Evolutionary conservation across 805 yeast species (phyloP).

Genomic region (Candida nanaspora): DNA sequence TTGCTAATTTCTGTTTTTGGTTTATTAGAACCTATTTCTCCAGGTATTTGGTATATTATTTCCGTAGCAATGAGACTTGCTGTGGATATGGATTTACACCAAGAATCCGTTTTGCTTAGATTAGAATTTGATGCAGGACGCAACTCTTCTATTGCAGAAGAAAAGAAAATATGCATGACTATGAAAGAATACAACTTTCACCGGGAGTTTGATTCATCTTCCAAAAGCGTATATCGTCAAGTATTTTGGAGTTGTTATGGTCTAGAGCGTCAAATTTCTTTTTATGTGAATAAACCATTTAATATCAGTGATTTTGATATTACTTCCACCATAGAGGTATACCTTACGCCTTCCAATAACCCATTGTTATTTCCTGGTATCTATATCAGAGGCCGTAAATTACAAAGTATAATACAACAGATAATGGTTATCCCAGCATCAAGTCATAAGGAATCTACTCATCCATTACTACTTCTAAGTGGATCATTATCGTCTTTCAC

Average conservation of each 20-base stretch:
- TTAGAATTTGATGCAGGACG: conserved; percentile 1
- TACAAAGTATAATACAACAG: conserved; percentile 15
- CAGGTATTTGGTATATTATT: conserved; percentile 41
- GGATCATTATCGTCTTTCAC: not conserved
- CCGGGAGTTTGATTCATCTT: conserved; percentile 1
- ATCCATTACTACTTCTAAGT: not conserved
- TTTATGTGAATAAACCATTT: conserved; percentile 37
- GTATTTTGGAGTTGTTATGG: conserved; percentile 41
- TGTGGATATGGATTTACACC: conserved; percentile 39
- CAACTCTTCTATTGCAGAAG: not conserved
- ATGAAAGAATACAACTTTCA: not conserved
- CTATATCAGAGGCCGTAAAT: conserved; percentile 9
- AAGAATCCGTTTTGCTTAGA: conserved; percentile 18
- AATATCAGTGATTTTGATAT: conserved; percentile 31
- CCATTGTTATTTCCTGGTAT: conserved; percentile 6
- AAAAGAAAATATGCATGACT: not conserved
- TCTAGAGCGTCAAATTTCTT: conserved; percentile 38
- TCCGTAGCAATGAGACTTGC: conserved; percentile 36
- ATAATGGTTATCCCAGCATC: conserved; percentile 1
- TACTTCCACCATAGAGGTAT: conserved; percentile 3
- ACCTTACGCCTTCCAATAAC: conserved; percentile 1
- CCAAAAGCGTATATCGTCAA: conserved; percentile 1
- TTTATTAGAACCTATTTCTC: conserved; percentile 38
- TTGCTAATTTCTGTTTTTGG: conserved; percentile 33
- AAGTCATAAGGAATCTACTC: not conserved